Percentiles rank a stretch among this genome's conserved stretches.
Evolutionary conservation across 2,329 filamentous ascomycete species (phyloP).

Genomic region (Lasiodiplodia theobromae): DNA sequence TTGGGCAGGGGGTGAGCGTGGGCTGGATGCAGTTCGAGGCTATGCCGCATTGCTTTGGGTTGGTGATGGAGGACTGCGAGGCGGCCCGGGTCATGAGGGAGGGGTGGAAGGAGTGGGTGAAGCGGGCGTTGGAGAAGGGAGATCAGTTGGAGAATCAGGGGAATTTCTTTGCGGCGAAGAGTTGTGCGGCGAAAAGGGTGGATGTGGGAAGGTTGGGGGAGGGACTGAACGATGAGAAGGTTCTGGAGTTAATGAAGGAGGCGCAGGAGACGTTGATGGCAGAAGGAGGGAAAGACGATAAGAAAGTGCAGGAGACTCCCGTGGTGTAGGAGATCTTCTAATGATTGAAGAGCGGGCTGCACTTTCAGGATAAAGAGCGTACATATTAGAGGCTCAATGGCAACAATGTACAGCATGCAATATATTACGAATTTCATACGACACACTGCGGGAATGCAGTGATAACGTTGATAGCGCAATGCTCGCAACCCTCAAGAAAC

Average conservation of each 20-base stretch:
- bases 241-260: constrained; percentile 39
- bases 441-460: too few relatives aligned
- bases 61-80: constrained; percentile 45
- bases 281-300: neutral
- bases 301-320: neutral
- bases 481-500: too few relatives aligned
- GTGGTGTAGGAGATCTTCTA: neutral
- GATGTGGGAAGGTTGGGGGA: constrained; percentile 40
- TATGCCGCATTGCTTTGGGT: constrained; percentile 76
- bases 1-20: constrained; percentile 65
- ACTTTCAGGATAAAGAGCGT: too few relatives aligned
- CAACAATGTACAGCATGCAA: too few relatives aligned
- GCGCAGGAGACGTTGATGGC: constrained; percentile 19
- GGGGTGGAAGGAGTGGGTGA: constrained; percentile 24
- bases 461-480: too few relatives aligned
- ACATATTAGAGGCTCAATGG: too few relatives aligned
- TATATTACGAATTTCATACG: too few relatives aligned
- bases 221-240: constrained; percentile 42
- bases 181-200: constrained; percentile 36
- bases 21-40: constrained; percentile 77
- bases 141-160: constrained; percentile 36
- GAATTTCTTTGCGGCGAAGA: constrained; percentile 42
- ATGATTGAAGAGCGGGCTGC: too few relatives aligned
- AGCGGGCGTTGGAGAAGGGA: neutral
- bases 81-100: constrained; percentile 31